Conservation (phyloP, 2,329 filamentous ascomycete genomes). For the Fusarium virguliforme region DNA sequence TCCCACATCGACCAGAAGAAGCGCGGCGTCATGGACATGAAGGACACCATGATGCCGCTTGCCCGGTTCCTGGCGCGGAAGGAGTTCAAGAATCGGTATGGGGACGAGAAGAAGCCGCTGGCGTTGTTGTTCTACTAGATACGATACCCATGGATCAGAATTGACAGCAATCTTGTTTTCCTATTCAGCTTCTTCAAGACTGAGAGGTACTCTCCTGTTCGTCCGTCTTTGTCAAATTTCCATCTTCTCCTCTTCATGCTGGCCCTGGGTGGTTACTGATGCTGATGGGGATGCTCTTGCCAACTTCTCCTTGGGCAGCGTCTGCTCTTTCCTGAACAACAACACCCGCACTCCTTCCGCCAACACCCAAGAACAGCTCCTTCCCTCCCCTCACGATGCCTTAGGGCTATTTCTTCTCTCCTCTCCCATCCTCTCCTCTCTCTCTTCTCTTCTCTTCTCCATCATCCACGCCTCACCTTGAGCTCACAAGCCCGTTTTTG, state of each 20-base stretch:
- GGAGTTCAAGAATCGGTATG: slow-evolving; percentile 81
- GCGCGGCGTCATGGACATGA: slow-evolving; percentile 94
- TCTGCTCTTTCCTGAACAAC: not conserved
- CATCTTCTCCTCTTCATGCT: not conserved
- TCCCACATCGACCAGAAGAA: slow-evolving; percentile 97
- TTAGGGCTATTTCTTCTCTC: slow-evolving; percentile 1
- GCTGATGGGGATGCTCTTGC: not conserved
- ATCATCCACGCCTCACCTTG: slow-evolving; percentile 42
- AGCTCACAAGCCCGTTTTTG: slow-evolving; percentile 48
- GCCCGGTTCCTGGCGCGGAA: slow-evolving; percentile 80
- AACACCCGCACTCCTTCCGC: slow-evolving; percentile 3
- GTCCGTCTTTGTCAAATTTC: too few species aligned
- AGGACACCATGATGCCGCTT: slow-evolving; percentile 88
- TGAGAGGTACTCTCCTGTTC: too few species aligned
- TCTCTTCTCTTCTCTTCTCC: slow-evolving; percentile 21
- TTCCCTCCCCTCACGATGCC: slow-evolving; percentile 7
- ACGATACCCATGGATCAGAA: slow-evolving; percentile 47
- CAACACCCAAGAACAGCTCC: not conserved
- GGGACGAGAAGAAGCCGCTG: slow-evolving; percentile 70
- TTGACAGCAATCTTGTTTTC: slow-evolving; percentile 1
- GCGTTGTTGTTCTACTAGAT: slow-evolving; percentile 76
- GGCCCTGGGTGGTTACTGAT: not conserved
- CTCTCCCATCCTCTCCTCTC: not conserved
- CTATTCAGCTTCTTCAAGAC: not conserved
- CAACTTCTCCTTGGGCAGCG: not conserved